Evolutionary conservation across 2,329 filamentous ascomycete genomes (phyloP).

Genomic region (Cadophora sp.): DNA sequence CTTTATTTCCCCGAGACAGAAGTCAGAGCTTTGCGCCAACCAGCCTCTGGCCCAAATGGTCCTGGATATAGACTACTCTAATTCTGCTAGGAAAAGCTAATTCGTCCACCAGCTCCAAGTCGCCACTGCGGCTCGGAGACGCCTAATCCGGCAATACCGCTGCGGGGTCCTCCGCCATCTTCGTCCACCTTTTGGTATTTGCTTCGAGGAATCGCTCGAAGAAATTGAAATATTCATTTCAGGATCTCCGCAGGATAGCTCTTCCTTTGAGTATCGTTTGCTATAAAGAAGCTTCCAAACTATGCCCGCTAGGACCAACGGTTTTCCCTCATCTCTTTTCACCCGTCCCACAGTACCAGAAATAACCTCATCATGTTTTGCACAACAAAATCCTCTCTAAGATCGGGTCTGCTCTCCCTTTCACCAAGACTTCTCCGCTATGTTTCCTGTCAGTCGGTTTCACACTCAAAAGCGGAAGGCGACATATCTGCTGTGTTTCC

Average conservation of each 20-base stretch:
- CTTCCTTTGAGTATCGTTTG: neutral
- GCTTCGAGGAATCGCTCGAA: neutral
- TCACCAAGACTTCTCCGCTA: conserved; percentile 50
- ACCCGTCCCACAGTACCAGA: neutral
- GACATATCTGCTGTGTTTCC: conserved; percentile 69
- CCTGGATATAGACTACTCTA: too few relatives aligned
- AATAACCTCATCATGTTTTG: conserved; percentile 30
- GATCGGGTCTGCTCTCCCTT: conserved; percentile 35
- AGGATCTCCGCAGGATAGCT: neutral
- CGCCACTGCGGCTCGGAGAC: neutral
- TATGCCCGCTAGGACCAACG: neutral
- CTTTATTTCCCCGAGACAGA: too few relatives aligned
- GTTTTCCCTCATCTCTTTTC: neutral
- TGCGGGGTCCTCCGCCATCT: neutral
- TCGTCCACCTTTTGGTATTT: too few relatives aligned
- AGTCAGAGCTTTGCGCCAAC: too few relatives aligned
- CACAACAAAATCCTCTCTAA: conserved; percentile 17
- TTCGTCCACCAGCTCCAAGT: too few relatives aligned
- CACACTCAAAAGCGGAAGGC: conserved; percentile 53
- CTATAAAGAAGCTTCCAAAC: neutral
- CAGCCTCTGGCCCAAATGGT: too few relatives aligned
- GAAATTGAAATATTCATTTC: neutral
- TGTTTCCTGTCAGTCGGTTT: conserved; percentile 40
- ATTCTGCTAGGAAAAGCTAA: too few relatives aligned
- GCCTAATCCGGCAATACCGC: neutral